These are phyloP conservation scores for Rhizopogon salebrosus DNA, from an alignment of 768 basidiomycete genomes.

Conservation along the genomic window DNA sequence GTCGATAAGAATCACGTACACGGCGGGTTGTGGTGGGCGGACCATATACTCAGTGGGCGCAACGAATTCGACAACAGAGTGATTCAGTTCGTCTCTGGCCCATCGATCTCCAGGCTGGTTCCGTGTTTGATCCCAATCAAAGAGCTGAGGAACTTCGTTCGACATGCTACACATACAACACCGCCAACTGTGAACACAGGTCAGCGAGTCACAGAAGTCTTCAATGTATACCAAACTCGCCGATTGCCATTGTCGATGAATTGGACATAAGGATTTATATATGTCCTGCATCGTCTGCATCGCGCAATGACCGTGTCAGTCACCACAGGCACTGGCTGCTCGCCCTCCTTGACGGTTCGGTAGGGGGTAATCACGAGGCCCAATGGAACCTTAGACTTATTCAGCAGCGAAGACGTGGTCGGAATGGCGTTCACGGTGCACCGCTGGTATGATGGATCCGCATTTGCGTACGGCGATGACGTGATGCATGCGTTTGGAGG, in stretches of 20 bases:
- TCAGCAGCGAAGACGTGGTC: constrained; percentile 79
- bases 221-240: constrained; percentile 30
- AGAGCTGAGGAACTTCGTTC: constrained; percentile 96
- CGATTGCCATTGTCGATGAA: constrained; percentile 98
- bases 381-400: constrained; percentile 88
- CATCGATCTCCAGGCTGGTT: constrained; percentile 96
- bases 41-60: constrained; percentile 99
- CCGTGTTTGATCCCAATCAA: constrained; percentile 94
- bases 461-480: constrained; percentile 72
- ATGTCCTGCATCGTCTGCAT: constrained; percentile 91
- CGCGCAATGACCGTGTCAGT: constrained; percentile 94
- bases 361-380: constrained; percentile 89
- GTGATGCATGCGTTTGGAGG: constrained; percentile 83
- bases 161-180: constrained; percentile 99
- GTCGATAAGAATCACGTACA: constrained; percentile 96
- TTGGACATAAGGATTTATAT: constrained; percentile 96
- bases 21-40: constrained; percentile 94
- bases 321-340: constrained; percentile 82
- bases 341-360: constrained; percentile 77
- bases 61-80: constrained; percentile 92
- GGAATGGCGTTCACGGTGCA: constrained; percentile 91
- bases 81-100: constrained; percentile 89
- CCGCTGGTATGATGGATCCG: constrained; percentile 89
- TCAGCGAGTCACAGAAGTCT: constrained; percentile 5
- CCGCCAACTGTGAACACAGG: constrained; percentile 66